Evolutionary conservation across 1,284 basidiomycete species (phyloP).

Genomic region (Rhodotorula sp.): DNA sequence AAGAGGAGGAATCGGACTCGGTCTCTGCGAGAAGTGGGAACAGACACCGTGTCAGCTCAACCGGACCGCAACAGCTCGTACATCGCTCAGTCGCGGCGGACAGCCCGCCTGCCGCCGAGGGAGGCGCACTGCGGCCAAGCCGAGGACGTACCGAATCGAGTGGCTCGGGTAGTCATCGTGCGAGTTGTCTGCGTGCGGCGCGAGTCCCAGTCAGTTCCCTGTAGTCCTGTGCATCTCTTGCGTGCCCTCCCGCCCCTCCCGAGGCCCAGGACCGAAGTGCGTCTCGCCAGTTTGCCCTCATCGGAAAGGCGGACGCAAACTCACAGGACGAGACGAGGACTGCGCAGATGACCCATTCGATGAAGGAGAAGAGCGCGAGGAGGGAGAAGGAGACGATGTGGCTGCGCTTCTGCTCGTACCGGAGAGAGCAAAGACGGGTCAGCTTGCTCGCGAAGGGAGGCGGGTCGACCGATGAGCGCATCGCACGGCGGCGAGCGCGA

Average conservation of each 20-base stretch:
- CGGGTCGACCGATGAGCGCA: not conserved
- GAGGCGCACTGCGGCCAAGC: not conserved
- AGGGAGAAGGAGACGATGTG: constrained; percentile 37
- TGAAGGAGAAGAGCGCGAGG: constrained; percentile 40
- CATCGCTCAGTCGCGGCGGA: too few relatives aligned
- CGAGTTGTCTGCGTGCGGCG: constrained; percentile 24
- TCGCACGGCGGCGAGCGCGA: not conserved
- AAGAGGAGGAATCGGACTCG: constrained; percentile 41
- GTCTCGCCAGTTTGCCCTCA: not conserved
- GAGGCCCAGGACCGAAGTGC: too few relatives aligned
- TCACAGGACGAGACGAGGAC: constrained; percentile 32
- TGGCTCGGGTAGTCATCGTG: constrained; percentile 28
- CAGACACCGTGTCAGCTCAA: too few relatives aligned
- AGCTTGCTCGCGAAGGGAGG: not conserved
- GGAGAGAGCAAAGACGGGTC: constrained; percentile 2
- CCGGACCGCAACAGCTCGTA: too few relatives aligned
- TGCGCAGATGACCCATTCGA: constrained; percentile 41
- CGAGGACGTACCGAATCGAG: constrained; percentile 15
- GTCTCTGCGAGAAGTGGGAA: not conserved
- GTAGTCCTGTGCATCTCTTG: too few relatives aligned
- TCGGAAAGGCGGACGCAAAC: not conserved
- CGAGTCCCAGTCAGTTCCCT: too few relatives aligned
- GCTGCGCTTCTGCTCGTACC: constrained; percentile 29
- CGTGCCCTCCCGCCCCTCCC: too few relatives aligned
- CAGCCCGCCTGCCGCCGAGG: not conserved